phyloP scores from a whole-genome alignment of 1,284 basidiomycete genomes.

The Flammula alnicola region DNA sequence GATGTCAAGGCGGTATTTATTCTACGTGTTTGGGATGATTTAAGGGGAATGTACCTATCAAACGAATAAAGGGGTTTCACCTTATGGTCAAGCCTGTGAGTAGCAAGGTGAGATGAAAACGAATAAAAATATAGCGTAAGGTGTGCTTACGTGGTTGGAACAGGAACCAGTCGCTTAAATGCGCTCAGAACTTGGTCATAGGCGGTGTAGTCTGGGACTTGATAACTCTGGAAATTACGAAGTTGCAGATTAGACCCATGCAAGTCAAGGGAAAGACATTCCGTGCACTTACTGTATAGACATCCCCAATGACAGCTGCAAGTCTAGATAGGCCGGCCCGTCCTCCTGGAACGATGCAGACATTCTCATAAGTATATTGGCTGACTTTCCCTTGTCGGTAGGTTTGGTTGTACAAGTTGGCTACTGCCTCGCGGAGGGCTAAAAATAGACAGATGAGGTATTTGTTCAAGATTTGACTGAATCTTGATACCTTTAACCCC shows the following conservation, averaged over 20 bases:
- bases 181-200: constrained; percentile 86
- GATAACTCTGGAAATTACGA: constrained; percentile 60
- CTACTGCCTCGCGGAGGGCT: constrained; percentile 76
- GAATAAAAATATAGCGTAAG: constrained; percentile 14
- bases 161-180: constrained; percentile 88
- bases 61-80: constrained; percentile 37
- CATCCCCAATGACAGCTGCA: constrained; percentile 89
- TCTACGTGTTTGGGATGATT: constrained; percentile 27
- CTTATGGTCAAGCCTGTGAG: constrained; percentile 59
- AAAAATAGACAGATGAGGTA: constrained; percentile 11
- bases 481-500: constrained; percentile 74
- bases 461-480: constrained; percentile 1
- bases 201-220: constrained; percentile 88
- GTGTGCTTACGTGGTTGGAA: constrained; percentile 78
- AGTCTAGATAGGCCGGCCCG: constrained; percentile 87
- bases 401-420: constrained; percentile 85
- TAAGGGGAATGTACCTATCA: neutral
- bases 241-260: neutral
- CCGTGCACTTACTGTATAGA: constrained; percentile 64
- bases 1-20: constrained; percentile 65
- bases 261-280: neutral
- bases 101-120: constrained; percentile 9
- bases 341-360: constrained; percentile 91
- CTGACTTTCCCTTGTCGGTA: constrained; percentile 82
- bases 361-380: constrained; percentile 90